A percentile compares a stretch with the other conserved stretches of the same genome.
Evolutionary conservation across 345 rosid genomes (phyloP).

Genomic region (Pistacia vera): DNA sequence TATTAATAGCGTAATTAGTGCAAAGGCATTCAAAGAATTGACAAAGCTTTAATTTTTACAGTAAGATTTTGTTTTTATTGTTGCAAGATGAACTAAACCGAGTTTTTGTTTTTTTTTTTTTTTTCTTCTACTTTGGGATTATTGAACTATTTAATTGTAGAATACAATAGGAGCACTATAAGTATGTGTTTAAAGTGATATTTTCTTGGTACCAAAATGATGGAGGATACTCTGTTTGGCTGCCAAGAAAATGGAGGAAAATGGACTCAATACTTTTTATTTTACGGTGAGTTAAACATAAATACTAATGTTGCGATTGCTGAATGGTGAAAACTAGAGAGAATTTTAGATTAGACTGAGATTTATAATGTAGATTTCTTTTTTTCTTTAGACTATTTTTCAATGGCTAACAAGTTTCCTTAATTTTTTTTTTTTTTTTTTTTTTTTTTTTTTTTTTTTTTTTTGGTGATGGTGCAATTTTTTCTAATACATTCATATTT

Average conservation of each 20-base stretch:
- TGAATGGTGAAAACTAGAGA: not conserved
- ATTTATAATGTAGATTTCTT: not conserved
- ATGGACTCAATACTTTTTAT: not conserved
- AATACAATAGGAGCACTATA: not conserved
- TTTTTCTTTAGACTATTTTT: not conserved
- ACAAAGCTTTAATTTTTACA: too few species aligned
- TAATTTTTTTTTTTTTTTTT: too few species aligned
- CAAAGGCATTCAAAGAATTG: not conserved
- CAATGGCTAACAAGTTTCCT: not conserved
- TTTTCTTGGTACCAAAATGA: not conserved
- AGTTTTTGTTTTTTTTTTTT: not conserved
- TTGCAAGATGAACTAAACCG: not conserved
- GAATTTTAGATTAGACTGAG: not conserved
- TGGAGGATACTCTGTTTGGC: conserved; percentile 7
- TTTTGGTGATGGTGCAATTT: not conserved
- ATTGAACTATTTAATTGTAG: not conserved
- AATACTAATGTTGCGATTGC: not conserved
- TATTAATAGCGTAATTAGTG: not conserved
- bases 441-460: too few species aligned
- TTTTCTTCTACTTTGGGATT: not conserved
- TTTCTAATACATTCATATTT: not conserved
- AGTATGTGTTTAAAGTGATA: not conserved
- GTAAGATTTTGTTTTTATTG: not conserved
- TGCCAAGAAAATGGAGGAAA: not conserved
- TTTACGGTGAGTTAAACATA: too few species aligned